Evolutionary conservation across 108 stramenopile species (phyloP).

Genomic region (Licmophora abbreviata): DNA sequence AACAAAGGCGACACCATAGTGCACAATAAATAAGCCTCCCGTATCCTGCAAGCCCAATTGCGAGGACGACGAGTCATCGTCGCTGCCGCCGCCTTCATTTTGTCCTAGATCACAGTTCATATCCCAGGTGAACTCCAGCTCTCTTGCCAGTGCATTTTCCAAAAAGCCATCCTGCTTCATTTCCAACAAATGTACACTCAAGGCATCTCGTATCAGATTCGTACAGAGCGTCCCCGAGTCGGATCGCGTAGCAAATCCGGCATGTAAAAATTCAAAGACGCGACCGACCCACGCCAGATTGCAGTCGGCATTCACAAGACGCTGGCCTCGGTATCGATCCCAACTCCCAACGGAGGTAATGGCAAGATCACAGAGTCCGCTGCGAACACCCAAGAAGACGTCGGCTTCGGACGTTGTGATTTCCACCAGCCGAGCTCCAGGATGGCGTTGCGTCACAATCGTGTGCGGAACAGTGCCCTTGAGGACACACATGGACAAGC

Average conservation of each 20-base stretch:
- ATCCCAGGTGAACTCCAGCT: background rate
- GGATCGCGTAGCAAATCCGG: slow-evolving; percentile 2
- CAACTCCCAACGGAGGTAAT: background rate
- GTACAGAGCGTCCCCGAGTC: slow-evolving; percentile 9
- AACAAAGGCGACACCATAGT: background rate
- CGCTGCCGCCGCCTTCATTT: background rate
- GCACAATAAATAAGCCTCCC: slow-evolving; percentile 3
- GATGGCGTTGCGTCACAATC: too few relatives aligned
- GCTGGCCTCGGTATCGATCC: background rate
- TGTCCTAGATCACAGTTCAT: background rate
- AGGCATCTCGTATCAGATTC: slow-evolving; percentile 1
- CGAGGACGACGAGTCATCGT: background rate
- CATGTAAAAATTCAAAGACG: background rate
- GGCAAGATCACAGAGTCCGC: slow-evolving; percentile 2
- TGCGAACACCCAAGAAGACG: background rate
- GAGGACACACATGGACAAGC: background rate
- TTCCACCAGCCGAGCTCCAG: too few relatives aligned
- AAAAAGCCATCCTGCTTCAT: slow-evolving; percentile 15
- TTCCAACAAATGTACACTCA: slow-evolving; percentile 8
- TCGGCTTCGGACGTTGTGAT: background rate
- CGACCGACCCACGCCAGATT: background rate
- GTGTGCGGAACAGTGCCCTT: background rate
- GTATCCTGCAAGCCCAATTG: background rate
- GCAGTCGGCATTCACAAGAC: slow-evolving; percentile 11
- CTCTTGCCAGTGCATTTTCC: slow-evolving; percentile 6